Evolutionary conservation across 1,284 basidiomycete species (phyloP).

Genomic region (Macrocystidia cucumis): DNA sequence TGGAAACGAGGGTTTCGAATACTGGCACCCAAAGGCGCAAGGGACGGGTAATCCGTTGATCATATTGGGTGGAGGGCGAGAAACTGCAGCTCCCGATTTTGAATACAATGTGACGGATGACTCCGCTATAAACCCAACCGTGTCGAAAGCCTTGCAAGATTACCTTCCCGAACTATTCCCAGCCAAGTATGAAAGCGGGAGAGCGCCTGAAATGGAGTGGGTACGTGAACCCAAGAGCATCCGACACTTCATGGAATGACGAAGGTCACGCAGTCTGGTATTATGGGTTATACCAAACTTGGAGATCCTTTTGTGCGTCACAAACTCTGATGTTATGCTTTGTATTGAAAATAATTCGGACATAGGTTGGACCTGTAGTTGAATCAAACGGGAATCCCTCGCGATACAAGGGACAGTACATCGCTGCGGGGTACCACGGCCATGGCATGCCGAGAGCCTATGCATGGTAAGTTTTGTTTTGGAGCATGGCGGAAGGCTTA

Average conservation of each 20-base stretch:
- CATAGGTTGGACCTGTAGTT: slow-evolving; percentile 60
- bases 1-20: slow-evolving; percentile 53
- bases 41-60: slow-evolving; percentile 41
- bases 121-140: slow-evolving; percentile 35
- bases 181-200: slow-evolving; percentile 34
- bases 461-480: slow-evolving; percentile 43
- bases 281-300: slow-evolving; percentile 69
- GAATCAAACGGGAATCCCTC: slow-evolving; percentile 15
- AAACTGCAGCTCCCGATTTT: slow-evolving; percentile 30
- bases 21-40: slow-evolving; percentile 63
- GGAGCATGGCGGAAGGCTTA: not conserved
- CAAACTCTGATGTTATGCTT: slow-evolving; percentile 2
- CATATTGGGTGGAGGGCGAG: slow-evolving; percentile 69
- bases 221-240: slow-evolving; percentile 29
- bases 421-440: slow-evolving; percentile 70
- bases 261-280: slow-evolving; percentile 48
- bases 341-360: not conserved
- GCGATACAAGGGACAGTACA: slow-evolving; percentile 52
- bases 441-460: slow-evolving; percentile 80
- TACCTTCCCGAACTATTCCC: slow-evolving; percentile 60
- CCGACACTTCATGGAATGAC: slow-evolving; percentile 5
- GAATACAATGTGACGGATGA: slow-evolving; percentile 62
- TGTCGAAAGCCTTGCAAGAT: slow-evolving; percentile 40
- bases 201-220: slow-evolving; percentile 69
- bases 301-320: slow-evolving; percentile 62